Evolutionary conservation across 805 yeast species (phyloP), one percentile per base, ranked within the genome.

Genomic region (Maudiozyma turicensis): DNA sequence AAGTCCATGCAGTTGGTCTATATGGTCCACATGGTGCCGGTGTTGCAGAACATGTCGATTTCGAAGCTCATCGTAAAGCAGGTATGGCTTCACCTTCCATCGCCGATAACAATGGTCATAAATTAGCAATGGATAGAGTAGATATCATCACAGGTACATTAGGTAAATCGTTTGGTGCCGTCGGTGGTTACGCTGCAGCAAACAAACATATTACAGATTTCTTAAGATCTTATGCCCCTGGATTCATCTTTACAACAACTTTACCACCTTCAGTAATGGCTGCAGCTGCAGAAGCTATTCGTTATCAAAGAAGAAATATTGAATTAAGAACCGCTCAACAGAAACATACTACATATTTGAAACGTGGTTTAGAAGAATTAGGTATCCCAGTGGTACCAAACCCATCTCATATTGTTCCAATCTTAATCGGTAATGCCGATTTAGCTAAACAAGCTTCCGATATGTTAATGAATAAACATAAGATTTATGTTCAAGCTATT

Each of bases 21-120:
- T 93, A 93, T 65, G 99, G 99, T 60, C 98, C 99, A 52, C 96
- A 86, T 61, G 99, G 99, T 64, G 99, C 96, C 34, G 99, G 99
- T 72, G 98, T 93, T 48, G 96, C 98, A 44, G 99, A 93, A 70
- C 99, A 93, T 67, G 74, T 85, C 60, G 87, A 93, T 70, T 93
- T 89, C 59, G 86, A 86, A 44, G 81, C 82, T 48, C 95, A 91
- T 65, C 78, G 86, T 62, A 65, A 72, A 50, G 67, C 81, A 13
- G 93, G 93, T 56, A 71, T 80, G 57, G 75, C 75, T 11, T 71
- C 78, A 14, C 77, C 80, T 55, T 45, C 48, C 10, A 15, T 42
- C n/a, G 41, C 41, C 14, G 33, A 31, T 40, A 47, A 42, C 11
- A 26, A 32, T 11, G 41, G 44, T 31, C 55, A 58, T 40, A 68